Evolutionary conservation across 148 eudicot genomes (phyloP).

Genomic region (Hydrangea macrophylla): DNA sequence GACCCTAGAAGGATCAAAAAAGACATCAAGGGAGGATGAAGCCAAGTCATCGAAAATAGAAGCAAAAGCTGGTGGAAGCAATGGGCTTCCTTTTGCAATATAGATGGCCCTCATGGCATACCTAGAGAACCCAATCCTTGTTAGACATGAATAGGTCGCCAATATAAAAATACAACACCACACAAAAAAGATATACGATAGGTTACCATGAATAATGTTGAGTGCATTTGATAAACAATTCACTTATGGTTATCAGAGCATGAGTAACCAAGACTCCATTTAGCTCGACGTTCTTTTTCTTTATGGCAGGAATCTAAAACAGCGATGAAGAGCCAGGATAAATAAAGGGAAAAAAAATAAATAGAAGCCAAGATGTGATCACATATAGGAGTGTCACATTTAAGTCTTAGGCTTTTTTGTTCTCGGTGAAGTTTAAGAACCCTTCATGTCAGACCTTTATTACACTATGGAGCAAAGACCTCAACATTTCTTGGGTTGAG

Average conservation of each 20-base stretch:
- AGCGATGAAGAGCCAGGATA: constrained; percentile 3
- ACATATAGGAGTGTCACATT: neutral
- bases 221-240: constrained; percentile 81
- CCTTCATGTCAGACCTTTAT: constrained; percentile 60
- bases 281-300: constrained; percentile 74
- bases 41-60: constrained; percentile 95
- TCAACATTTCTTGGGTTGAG: constrained; percentile 80
- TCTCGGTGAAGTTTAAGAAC: neutral
- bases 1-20: constrained; percentile 93
- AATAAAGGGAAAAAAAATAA: constrained; percentile 5
- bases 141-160: constrained; percentile 10
- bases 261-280: constrained; percentile 94
- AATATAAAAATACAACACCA: neutral
- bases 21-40: constrained; percentile 94
- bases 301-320: constrained; percentile 74
- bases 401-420: too few species aligned
- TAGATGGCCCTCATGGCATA: constrained; percentile 96
- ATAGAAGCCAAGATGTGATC: neutral
- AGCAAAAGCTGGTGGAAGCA: constrained; percentile 95
- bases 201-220: constrained; percentile 94
- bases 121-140: constrained; percentile 36
- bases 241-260: constrained; percentile 83
- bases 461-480: constrained; percentile 88
- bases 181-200: constrained; percentile 8
- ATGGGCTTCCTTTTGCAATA: constrained; percentile 92